Evolutionary conservation across 129 eudicot species (phyloP), one percentile per base, ranked within the genome.

Genomic region (Chrysanthemum lavandulifolium): DNA sequence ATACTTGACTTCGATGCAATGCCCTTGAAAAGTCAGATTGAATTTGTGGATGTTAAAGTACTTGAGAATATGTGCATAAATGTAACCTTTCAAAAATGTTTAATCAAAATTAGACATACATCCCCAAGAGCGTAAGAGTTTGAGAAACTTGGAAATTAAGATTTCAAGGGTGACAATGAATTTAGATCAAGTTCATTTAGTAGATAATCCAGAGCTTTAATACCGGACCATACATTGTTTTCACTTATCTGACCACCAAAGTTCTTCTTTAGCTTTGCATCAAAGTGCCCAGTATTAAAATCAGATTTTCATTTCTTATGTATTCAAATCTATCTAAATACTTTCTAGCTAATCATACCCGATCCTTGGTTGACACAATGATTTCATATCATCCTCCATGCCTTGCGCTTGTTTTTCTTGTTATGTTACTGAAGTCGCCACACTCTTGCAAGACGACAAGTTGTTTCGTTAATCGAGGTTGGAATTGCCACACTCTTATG

Each of bases 201-300:
- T 79, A 90, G 73, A 83, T 72, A 86, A 77, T 94, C 87, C 61
- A 94, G 81, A 67, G 91, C 77, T 78, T 90, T 75, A 71, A 94
- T 86, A 63, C 99, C 71, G 91, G 82, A 65, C 96, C 96, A 68
- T 84, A 90, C 86, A 86, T 82, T 49, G 85, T 73, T 86, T 86
- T 91, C 65, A 79, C 68, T 86, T 86, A 25, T 69, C 87, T 60
- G 79, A 58, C 81, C 83, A 50, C 60, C 87, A 80, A 72, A 94
- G 97, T 82, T 84, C 91, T 81, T 90, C 94, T 49, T 94, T 85
- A 43, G 97, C 96, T 96, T 96, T 94, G 73, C 57, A 78, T 56
- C 33, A n/a, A n/a, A 29, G 33, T 29, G 4, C 33, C 33, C 33
- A 2, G n/a, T 29, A 29, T 29, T 29, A 29, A 29, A 29, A 29